Evolutionary conservation across 164 flowering plant species (phyloP), one percentile per base, ranked within the genome.

Genomic region (Saururus chinensis): DNA sequence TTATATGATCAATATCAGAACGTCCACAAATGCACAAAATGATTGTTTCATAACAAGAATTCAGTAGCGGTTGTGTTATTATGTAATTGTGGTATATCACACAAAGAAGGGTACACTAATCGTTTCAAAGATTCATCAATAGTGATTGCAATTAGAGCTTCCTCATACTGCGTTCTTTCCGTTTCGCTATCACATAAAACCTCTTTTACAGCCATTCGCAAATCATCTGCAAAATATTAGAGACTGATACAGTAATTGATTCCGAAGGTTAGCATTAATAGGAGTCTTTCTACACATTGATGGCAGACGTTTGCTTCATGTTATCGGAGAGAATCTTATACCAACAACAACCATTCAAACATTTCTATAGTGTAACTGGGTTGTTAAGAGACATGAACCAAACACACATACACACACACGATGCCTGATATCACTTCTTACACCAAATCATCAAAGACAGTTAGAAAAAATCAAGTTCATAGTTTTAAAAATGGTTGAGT

Each of bases 121-220:
- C 92, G 82, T 62, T 79, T 79, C 71, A 89, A 75, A 66, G 98
- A 72, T 61, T 92, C 92, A 10, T 87, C 98, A 61, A 92, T 84
- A n/a, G 98, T 92, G 60, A 92, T 87, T 51, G 98, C 89, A 65
- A 89, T 59, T 40, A 89, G 55, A 57, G 96, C 98, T 69, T 84
- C 93, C 81, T 89, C 84, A 66, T 85, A 81, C 68, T 78, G 76
- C 60, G 23, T 72, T 7, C 82, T 78, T 56, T 92, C 98, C 60
- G 77, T 76, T 16, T 65, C 80, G 68, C 71, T 73, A 10, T 79
- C 93, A 75, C 98, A 92, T 53, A 92, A 73, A 60, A 83, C 77
- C 66, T 86, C 96, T 76, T 87, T 92, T 48, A 92, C 88, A 75
- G 96, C 98, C 88, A 86, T 82, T 60, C 96, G 75, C 53, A 92